Conservation (phyloP, 805 yeast species). For the Allodekkera sacchari region DNA sequence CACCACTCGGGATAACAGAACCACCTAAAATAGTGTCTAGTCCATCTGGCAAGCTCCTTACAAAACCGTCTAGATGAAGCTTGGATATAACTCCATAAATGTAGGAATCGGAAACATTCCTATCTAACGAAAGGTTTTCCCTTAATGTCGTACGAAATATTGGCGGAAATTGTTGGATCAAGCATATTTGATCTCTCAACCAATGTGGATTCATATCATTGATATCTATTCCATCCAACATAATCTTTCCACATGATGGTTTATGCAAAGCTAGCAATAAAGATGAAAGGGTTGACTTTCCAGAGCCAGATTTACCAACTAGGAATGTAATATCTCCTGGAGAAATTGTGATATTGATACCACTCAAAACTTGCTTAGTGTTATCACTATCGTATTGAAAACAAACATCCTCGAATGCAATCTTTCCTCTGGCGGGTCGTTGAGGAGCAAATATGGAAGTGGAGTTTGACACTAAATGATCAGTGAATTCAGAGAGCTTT, state of each 20-base stretch:
- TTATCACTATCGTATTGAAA: conserved; percentile 60
- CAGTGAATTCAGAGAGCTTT: conserved; percentile 36
- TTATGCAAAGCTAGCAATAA: conserved; percentile 55
- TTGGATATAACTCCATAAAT: conserved; percentile 39
- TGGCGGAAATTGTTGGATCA: conserved; percentile 65
- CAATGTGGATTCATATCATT: conserved; percentile 35
- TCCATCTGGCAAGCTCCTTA: conserved; percentile 45
- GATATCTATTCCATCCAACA: conserved; percentile 46
- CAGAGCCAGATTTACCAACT: conserved; percentile 87
- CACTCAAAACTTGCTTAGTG: conserved; percentile 35
- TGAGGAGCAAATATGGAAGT: background rate
- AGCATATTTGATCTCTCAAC: conserved; percentile 55
- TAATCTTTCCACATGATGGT: conserved; percentile 46
- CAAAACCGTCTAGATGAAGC: conserved; percentile 43
- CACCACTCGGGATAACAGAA: conserved; percentile 67
- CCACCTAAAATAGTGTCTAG: conserved; percentile 42
- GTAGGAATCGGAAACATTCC: conserved; percentile 12
- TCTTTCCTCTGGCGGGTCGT: conserved; percentile 33
- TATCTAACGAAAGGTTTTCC: conserved; percentile 45
- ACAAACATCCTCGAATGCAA: conserved; percentile 45
- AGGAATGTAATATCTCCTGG: conserved; percentile 47
- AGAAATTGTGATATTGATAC: conserved; percentile 37
- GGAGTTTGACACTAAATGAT: background rate
- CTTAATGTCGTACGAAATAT: conserved; percentile 56
- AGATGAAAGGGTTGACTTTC: conserved; percentile 76